Conservation (phyloP, 805 yeast genomes). For the Candida sonorensis region DNA sequence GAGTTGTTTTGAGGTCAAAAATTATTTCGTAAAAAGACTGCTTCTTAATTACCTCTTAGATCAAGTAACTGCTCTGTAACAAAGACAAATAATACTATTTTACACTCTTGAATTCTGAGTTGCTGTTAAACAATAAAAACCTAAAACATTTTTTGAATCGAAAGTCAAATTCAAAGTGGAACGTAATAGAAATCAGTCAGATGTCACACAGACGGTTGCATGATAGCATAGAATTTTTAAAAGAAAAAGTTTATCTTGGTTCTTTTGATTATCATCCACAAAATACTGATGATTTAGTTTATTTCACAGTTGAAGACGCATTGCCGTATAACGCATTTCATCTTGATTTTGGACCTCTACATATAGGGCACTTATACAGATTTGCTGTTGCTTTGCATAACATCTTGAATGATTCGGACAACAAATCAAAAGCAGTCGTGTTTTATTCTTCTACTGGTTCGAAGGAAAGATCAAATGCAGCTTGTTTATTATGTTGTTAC, state of each 20-base stretch:
- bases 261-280: constrained; percentile 77
- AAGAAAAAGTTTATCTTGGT: constrained; percentile 77
- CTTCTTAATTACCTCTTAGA: too few relatives aligned
- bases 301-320: constrained; percentile 88
- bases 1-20: too few relatives aligned
- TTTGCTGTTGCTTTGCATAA: constrained; percentile 94
- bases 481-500: constrained; percentile 88
- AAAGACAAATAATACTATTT: too few relatives aligned
- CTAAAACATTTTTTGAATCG: too few relatives aligned
- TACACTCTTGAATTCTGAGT: too few relatives aligned
- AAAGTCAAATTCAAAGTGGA: too few relatives aligned
- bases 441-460: constrained; percentile 81
- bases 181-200: too few relatives aligned
- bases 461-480: constrained; percentile 84
- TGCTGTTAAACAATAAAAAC: too few relatives aligned
- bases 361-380: constrained; percentile 86
- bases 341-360: constrained; percentile 93
- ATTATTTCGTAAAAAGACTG: too few relatives aligned
- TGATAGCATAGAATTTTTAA: constrained; percentile 32
- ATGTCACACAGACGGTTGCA: constrained; percentile 23
- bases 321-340: constrained; percentile 93
- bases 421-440: constrained; percentile 83
- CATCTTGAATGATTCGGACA: constrained; percentile 76
- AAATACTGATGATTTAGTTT: constrained; percentile 69
- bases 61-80: too few relatives aligned